These are phyloP conservation scores for Microcera coccophila DNA, from an alignment of 2,329 filamentous ascomycete genomes.

Conservation along the genomic window DNA sequence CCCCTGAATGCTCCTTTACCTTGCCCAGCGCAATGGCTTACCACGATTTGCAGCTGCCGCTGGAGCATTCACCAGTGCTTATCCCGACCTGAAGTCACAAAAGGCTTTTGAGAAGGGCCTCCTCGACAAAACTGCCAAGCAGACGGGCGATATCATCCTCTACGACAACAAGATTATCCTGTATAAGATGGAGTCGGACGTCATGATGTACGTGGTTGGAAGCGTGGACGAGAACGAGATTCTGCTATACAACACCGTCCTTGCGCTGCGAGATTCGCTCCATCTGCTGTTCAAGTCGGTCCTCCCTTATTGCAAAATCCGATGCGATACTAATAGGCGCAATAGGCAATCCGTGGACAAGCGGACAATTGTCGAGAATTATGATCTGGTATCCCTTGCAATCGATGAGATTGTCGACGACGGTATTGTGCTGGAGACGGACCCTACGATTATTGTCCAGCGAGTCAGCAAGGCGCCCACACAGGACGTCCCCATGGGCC, in stretches of 20 bases:
- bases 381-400: constrained; percentile 88
- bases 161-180: constrained; percentile 96
- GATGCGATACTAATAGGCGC: constrained; percentile 6
- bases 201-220: constrained; percentile 93
- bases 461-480: constrained; percentile 88
- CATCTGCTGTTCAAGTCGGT: constrained; percentile 87
- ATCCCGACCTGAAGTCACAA: constrained; percentile 86
- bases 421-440: constrained; percentile 94
- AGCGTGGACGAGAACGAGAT: constrained; percentile 94
- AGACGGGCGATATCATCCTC: constrained; percentile 91
- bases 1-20: constrained; percentile 15
- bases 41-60: constrained; percentile 19
- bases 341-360: constrained; percentile 90
- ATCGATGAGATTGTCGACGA: constrained; percentile 96
- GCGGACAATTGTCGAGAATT: constrained; percentile 97
- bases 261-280: constrained; percentile 85
- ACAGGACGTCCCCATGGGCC: constrained; percentile 87
- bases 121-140: constrained; percentile 92
- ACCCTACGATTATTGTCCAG: constrained; percentile 89
- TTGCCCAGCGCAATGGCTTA: constrained; percentile 27
- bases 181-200: constrained; percentile 96
- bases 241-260: constrained; percentile 87
- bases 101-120: constrained; percentile 96
- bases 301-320: not conserved
- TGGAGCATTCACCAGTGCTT: constrained; percentile 62